A percentile compares a stretch with the other conserved stretches of the same genome.
phyloP scores from a whole-genome alignment of 2,329 filamentous ascomycete species.

The Xenoacremonium recifei region DNA sequence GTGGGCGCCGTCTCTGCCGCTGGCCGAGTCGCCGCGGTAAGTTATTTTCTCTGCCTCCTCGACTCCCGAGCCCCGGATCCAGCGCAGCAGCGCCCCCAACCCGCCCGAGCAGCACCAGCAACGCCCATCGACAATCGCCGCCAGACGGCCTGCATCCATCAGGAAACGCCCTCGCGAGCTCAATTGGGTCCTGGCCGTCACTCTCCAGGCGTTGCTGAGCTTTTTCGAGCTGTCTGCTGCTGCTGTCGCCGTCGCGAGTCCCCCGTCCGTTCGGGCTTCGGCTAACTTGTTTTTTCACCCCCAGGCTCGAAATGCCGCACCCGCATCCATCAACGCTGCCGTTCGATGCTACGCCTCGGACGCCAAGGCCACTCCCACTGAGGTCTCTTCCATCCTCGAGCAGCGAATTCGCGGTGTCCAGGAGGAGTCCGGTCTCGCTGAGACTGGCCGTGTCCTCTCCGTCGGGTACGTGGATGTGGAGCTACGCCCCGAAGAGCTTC shows the following conservation, averaged over 20 bases:
- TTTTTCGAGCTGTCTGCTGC: conserved; percentile 35
- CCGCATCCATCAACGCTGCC: conserved; percentile 68
- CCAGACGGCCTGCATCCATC: conserved; percentile 34
- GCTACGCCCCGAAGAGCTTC: too few relatives aligned
- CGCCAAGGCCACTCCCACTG: conserved; percentile 92
- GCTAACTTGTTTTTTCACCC: conserved; percentile 54
- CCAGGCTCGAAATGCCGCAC: conserved; percentile 84
- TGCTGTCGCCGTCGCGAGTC: conserved; percentile 24
- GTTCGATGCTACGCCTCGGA: conserved; percentile 86
- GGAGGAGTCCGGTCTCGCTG: conserved; percentile 92
- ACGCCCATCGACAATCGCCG: conserved; percentile 45
- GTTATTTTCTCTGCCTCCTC: too few relatives aligned
- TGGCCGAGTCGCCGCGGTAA: conserved; percentile 91
- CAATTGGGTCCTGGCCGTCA: conserved; percentile 33
- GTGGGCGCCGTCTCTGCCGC: conserved; percentile 91
- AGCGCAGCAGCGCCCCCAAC: conserved; percentile 40
- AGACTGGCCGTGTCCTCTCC: conserved; percentile 98
- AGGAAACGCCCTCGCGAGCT: conserved; percentile 27
- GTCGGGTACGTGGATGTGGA: conserved; percentile 84
- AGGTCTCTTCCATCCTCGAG: conserved; percentile 99
- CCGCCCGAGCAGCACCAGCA: too few relatives aligned
- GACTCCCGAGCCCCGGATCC: conserved; percentile 38
- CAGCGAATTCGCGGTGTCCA: conserved; percentile 98
- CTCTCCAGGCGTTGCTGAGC: conserved; percentile 19
- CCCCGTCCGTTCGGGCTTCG: conserved; percentile 46